Evolutionary conservation across 2,329 filamentous ascomycete species (phyloP).

Genomic region (Aspergillus udagawae): DNA sequence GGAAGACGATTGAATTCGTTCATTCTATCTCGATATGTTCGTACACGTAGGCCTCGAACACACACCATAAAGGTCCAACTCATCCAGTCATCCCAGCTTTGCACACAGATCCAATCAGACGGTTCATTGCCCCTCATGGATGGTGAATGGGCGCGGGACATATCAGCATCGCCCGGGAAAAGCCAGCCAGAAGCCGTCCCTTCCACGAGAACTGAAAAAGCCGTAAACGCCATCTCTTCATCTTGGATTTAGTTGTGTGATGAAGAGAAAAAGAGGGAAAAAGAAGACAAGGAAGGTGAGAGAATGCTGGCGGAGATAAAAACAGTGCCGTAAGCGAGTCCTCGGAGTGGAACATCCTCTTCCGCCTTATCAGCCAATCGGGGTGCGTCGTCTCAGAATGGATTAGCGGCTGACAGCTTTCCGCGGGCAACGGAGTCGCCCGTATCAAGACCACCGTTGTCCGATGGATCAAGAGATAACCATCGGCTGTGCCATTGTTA

Average conservation of each 20-base stretch:
- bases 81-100: neutral
- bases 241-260: slow-evolving; percentile 42
- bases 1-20: neutral
- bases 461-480: slow-evolving; percentile 12
- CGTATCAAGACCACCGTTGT: slow-evolving; percentile 17
- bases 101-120: slow-evolving; percentile 36
- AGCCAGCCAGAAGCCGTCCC: slow-evolving; percentile 20
- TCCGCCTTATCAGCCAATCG: slow-evolving; percentile 3
- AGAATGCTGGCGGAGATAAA: neutral
- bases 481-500: neutral
- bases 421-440: slow-evolving; percentile 33
- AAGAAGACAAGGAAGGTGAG: slow-evolving; percentile 12
- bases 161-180: slow-evolving; percentile 37
- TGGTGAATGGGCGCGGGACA: slow-evolving; percentile 33
- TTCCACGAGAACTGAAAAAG: slow-evolving; percentile 36
- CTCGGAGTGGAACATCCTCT: slow-evolving; percentile 8
- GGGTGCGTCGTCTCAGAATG: slow-evolving; percentile 14
- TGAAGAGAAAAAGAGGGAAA: slow-evolving; percentile 23
- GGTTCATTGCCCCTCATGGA: slow-evolving; percentile 30
- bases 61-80: slow-evolving; percentile 1
- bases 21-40: neutral
- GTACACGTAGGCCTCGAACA: neutral
- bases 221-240: slow-evolving; percentile 34
- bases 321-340: neutral
- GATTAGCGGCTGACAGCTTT: slow-evolving; percentile 28